These are phyloP conservation scores for Diddensiella santjacobensis DNA, from an alignment of 805 yeast species.

Conservation along the genomic window DNA sequence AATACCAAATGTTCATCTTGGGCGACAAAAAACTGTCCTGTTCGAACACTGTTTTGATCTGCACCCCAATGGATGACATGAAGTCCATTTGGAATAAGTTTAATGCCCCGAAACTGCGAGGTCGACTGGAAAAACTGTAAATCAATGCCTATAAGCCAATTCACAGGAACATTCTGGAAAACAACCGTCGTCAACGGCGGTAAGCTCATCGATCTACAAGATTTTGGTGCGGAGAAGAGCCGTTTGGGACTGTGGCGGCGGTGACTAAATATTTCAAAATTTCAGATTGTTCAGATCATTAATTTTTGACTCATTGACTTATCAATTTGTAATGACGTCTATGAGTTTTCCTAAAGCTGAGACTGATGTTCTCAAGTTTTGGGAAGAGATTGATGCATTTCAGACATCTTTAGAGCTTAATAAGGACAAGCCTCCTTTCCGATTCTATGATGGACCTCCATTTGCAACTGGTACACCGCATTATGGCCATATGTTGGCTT, in stretches of 20 bases:
- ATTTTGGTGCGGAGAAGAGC: background rate
- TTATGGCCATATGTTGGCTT: slow-evolving; percentile 95
- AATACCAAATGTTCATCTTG: slow-evolving; percentile 35
- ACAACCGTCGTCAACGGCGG: slow-evolving; percentile 28
- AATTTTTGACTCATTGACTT: background rate
- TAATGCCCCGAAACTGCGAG: slow-evolving; percentile 46
- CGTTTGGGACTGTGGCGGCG: background rate
- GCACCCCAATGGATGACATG: slow-evolving; percentile 55
- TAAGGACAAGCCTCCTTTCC: slow-evolving; percentile 78
- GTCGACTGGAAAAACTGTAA: slow-evolving; percentile 45
- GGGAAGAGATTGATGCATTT: slow-evolving; percentile 96
- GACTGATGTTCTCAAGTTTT: slow-evolving; percentile 68
- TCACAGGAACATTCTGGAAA: slow-evolving; percentile 33
- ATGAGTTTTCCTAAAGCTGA: slow-evolving; percentile 81
- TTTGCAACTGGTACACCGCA: slow-evolving; percentile 99
- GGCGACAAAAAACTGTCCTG: slow-evolving; percentile 38
- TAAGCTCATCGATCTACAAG: background rate
- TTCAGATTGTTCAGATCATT: background rate
- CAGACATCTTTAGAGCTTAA: slow-evolving; percentile 78
- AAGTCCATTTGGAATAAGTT: slow-evolving; percentile 46
- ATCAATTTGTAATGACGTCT: background rate
- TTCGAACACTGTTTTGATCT: slow-evolving; percentile 35
- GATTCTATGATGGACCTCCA: slow-evolving; percentile 98
- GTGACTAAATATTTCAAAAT: background rate
- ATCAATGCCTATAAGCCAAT: slow-evolving; percentile 47